These are phyloP conservation scores for Sclerotinia borealis DNA, from an alignment of 2,329 filamentous ascomycete species.

Conservation along the genomic window DNA sequence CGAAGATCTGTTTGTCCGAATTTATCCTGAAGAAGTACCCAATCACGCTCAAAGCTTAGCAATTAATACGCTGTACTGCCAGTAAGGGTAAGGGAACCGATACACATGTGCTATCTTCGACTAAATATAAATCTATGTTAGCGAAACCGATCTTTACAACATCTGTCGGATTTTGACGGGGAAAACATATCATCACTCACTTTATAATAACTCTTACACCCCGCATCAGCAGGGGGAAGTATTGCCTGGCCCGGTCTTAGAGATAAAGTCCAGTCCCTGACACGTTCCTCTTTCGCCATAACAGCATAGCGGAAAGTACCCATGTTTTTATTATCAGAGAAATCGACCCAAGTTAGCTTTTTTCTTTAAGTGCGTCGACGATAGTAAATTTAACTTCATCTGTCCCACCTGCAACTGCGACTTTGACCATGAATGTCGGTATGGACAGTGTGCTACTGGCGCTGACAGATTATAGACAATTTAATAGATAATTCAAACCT, in stretches of 20 bases:
- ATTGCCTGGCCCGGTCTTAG: neutral
- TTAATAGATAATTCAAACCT: neutral
- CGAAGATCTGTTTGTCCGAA: neutral
- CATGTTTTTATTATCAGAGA: neutral
- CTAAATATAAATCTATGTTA: neutral
- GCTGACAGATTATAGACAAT: neutral
- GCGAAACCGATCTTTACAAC: neutral
- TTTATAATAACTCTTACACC: neutral
- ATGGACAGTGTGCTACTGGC: neutral
- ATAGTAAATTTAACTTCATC: conserved; percentile 28
- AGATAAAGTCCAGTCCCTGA: neutral
- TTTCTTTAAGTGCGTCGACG: conserved; percentile 24
- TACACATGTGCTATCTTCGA: conserved; percentile 1
- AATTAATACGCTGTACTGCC: neutral
- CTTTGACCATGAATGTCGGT: neutral
- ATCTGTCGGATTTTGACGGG: neutral
- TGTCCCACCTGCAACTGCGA: conserved; percentile 23
- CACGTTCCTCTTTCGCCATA: neutral
- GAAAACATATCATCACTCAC: neutral
- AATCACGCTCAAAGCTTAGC: neutral
- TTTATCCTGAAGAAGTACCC: neutral
- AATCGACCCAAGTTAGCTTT: conserved; percentile 24
- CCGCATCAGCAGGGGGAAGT: neutral
- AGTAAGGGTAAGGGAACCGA: neutral
- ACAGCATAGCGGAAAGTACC: neutral